Percentiles rank a stretch among this genome's conserved stretches.
Evolutionary conservation across 805 yeast species (phyloP).

Genomic region (Alloascoidea hylecoeti): DNA sequence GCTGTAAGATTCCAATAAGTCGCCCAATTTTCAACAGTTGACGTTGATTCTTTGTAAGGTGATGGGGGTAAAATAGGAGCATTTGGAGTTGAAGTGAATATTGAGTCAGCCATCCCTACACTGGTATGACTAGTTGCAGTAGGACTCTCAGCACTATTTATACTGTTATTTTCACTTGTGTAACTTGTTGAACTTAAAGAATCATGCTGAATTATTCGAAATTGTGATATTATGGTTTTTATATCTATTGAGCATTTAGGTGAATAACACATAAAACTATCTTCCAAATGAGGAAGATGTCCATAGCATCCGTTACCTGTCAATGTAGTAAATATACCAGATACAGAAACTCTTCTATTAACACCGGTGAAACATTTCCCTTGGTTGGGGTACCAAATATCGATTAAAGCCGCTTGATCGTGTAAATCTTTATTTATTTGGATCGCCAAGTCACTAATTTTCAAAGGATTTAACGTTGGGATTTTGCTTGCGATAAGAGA

Average conservation of each 20-base stretch:
- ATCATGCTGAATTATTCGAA: too few species aligned
- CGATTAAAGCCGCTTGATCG: neutral
- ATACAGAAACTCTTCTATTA: conserved; percentile 7
- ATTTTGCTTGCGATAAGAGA: conserved; percentile 12
- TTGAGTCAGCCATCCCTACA: too few species aligned
- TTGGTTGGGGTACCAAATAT: neutral
- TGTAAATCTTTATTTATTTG: conserved; percentile 8
- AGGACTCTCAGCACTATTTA: too few species aligned
- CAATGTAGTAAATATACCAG: conserved; percentile 19
- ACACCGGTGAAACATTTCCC: too few species aligned
- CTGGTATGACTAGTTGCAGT: too few species aligned
- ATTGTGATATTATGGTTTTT: neutral
- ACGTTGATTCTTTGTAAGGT: neutral
- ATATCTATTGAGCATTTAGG: neutral
- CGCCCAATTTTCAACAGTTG: conserved; percentile 35
- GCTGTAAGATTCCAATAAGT: conserved; percentile 49
- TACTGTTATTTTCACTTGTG: too few species aligned
- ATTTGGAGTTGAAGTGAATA: too few species aligned
- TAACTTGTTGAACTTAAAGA: too few species aligned
- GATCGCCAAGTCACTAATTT: conserved; percentile 15
- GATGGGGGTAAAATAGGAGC: neutral
- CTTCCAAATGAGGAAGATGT: conserved; percentile 12
- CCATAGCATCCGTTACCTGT: conserved; percentile 20
- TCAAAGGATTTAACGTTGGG: conserved; percentile 15
- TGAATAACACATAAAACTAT: neutral